phyloP scores from a whole-genome alignment of 176 grass and related monocot genomes.

The Avena atlantica region DNA sequence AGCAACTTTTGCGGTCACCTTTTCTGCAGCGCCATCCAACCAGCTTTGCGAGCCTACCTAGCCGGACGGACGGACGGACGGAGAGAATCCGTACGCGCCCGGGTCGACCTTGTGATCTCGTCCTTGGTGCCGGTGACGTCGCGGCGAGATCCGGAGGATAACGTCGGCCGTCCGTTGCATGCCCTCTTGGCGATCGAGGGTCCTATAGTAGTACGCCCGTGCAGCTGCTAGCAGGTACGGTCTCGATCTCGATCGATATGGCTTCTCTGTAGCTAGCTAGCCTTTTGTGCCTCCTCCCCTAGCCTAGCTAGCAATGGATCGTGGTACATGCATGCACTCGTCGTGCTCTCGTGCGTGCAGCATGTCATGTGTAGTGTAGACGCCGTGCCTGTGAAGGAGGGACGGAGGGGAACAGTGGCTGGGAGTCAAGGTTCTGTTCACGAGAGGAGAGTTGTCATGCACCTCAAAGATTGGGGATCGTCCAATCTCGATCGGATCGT shows the following conservation, averaged over 20 bases:
- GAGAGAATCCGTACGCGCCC: not conserved
- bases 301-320: not conserved
- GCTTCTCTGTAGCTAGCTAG: slow-evolving; percentile 30
- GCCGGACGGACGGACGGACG: too few relatives aligned
- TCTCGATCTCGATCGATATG: not conserved
- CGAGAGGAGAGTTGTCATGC: not conserved
- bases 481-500: not conserved
- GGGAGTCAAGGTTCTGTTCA: slow-evolving; percentile 39
- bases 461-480: not conserved
- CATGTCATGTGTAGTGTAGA: not conserved
- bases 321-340: not conserved
- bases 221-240: not conserved
- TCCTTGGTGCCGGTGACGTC: not conserved
- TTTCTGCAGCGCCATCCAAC: not conserved
- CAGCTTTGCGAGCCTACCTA: too few relatives aligned
- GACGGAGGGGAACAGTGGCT: slow-evolving; percentile 14
- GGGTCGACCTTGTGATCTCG: not conserved
- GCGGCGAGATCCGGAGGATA: not conserved
- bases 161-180: not conserved
- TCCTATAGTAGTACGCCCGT: not conserved
- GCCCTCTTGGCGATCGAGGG: not conserved
- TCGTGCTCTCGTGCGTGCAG: not conserved
- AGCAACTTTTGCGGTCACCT: not conserved
- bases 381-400: not conserved
- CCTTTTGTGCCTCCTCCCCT: not conserved